Percentiles rank a stretch among this genome's conserved stretches.
Evolutionary conservation across 139 green algal species (phyloP).

Genomic region (Picochlorum costavermella): DNA sequence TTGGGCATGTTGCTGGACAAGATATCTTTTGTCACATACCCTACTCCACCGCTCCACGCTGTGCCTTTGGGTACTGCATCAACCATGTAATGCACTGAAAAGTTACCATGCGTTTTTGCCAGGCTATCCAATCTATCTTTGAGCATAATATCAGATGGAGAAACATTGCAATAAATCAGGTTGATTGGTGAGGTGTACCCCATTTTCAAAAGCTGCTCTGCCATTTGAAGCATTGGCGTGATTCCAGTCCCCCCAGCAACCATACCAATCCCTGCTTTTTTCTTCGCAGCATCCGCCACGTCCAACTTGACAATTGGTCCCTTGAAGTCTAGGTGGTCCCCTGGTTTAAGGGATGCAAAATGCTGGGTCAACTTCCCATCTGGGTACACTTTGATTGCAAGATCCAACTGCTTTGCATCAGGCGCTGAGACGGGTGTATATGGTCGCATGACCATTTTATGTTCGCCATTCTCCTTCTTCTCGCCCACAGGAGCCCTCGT

Average conservation of each 20-base stretch:
- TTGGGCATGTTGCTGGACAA: conserved; percentile 43
- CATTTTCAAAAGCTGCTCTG: conserved; percentile 48
- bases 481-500: conserved; percentile 39
- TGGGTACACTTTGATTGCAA: conserved; percentile 22
- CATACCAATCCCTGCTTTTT: conserved; percentile 61
- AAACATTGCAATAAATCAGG: conserved; percentile 57
- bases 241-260: conserved; percentile 60
- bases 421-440: conserved; percentile 49
- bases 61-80: conserved; percentile 27
- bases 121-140: conserved; percentile 48
- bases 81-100: conserved; percentile 56
- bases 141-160: conserved; percentile 58
- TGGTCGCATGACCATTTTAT: conserved; percentile 48
- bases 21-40: conserved; percentile 37
- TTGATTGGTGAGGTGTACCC: conserved; percentile 42
- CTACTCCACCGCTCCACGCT: conserved; percentile 27
- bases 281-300: conserved; percentile 50
- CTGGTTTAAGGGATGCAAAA: conserved; percentile 12
- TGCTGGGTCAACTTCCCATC: conserved; percentile 24
- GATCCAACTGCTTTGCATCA: conserved; percentile 37
- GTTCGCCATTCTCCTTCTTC: conserved; percentile 40
- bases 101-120: conserved; percentile 38
- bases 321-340: conserved; percentile 17
- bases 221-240: conserved; percentile 64
- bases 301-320: conserved; percentile 69